These are phyloP conservation scores for Trichoderma citrinoviride DNA, from an alignment of 2,329 filamentous ascomycete species.

Conservation along the genomic window DNA sequence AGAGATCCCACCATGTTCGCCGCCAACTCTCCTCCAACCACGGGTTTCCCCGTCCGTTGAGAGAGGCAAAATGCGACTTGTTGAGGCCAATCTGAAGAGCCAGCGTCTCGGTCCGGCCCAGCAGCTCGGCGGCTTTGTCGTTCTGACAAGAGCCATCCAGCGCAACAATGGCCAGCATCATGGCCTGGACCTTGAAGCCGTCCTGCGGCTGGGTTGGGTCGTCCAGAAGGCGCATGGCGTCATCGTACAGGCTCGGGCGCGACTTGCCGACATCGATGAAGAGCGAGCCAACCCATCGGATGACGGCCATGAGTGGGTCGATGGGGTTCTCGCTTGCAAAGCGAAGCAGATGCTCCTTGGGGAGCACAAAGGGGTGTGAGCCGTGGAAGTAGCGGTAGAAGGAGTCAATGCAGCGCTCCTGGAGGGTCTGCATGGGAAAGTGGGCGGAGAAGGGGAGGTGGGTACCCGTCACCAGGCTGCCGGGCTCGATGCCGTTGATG, in stretches of 20 bases:
- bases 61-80: conserved; percentile 61
- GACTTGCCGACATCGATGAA: conserved; percentile 50
- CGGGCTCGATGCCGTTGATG: conserved; percentile 30
- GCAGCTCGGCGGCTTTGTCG: conserved; percentile 63
- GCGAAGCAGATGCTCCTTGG: conserved; percentile 49
- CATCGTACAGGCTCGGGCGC: conserved; percentile 54
- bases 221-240: conserved; percentile 53
- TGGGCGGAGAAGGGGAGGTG: conserved; percentile 24
- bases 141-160: conserved; percentile 75
- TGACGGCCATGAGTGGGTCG: conserved; percentile 51
- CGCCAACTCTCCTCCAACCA: conserved; percentile 80
- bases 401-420: conserved; percentile 55
- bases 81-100: conserved; percentile 77
- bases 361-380: conserved; percentile 57
- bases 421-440: conserved; percentile 36
- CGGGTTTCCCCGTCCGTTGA: conserved; percentile 61
- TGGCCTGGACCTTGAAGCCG: conserved; percentile 70
- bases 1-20: conserved; percentile 86
- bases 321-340: conserved; percentile 48
- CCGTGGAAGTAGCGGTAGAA: conserved; percentile 59
- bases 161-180: conserved; percentile 73
- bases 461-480: conserved; percentile 21
- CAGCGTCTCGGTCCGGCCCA: conserved; percentile 65
- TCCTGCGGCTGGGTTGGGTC: conserved; percentile 48
- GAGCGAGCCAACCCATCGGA: conserved; percentile 56